These are phyloP conservation scores for Salvia hispanica DNA, from an alignment of 257 asterid genomes.

Conservation along the genomic window DNA sequence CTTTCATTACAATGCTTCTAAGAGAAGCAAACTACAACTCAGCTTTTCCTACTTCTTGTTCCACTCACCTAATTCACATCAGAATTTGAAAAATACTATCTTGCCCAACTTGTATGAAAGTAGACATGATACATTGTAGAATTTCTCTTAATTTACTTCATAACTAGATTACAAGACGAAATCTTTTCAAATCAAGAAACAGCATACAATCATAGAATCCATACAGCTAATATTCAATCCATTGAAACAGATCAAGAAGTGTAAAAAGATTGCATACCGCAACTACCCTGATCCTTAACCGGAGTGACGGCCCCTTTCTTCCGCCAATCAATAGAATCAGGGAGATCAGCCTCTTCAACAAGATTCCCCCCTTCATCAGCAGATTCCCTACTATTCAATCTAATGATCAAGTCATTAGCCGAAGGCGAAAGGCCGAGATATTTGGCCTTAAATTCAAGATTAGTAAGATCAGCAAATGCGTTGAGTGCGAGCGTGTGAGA, in stretches of 20 bases:
- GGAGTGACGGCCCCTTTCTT: constrained; percentile 78
- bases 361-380: constrained; percentile 31
- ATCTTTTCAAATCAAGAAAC: neutral
- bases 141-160: neutral
- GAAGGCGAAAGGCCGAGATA: constrained; percentile 74
- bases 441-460: constrained; percentile 69
- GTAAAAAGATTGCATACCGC: constrained; percentile 55
- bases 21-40: neutral
- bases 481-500: constrained; percentile 70
- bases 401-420: constrained; percentile 45
- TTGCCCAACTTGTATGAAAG: neutral
- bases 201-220: neutral
- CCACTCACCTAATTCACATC: neutral
- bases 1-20: neutral
- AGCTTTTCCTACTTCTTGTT: neutral
- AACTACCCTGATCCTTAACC: constrained; percentile 88
- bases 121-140: neutral
- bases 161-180: neutral
- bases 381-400: constrained; percentile 50
- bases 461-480: constrained; percentile 90
- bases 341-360: constrained; percentile 47
- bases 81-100: neutral
- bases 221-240: constrained; percentile 10
- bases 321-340: constrained; percentile 86
- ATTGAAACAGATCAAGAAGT: neutral